Conservation (phyloP, 2,329 filamentous ascomycete genomes). For the Huntiella moniliformis region DNA sequence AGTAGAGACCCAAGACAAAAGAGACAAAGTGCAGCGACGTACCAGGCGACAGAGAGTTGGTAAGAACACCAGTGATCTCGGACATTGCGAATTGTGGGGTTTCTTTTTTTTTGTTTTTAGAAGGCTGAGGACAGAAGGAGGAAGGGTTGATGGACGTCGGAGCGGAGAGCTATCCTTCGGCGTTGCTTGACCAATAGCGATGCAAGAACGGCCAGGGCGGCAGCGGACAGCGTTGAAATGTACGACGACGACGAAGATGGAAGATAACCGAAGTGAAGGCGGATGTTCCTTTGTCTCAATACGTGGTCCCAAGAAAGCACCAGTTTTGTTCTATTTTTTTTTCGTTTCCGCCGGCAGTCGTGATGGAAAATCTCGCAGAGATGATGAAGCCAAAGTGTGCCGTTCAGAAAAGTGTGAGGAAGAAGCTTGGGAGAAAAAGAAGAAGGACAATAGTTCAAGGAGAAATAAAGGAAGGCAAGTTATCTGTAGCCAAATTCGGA, state of each 20-base stretch:
- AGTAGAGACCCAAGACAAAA: no score
- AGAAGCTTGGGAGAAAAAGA: no score
- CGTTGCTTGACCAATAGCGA: constrained; percentile 3
- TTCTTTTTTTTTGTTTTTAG: constrained; percentile 12
- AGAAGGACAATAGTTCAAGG: no score
- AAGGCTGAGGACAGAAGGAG: neutral
- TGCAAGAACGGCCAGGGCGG: constrained; percentile 3
- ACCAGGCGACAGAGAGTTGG: constrained; percentile 93
- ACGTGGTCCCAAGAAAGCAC: no score
- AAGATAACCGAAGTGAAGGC: no score
- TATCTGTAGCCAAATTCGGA: constrained; percentile 3
- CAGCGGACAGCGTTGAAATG: neutral
- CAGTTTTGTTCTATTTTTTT: constrained; percentile 4
- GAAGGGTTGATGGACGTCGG: constrained; percentile 4
- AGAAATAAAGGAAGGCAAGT: neutral
- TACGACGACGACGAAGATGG: no score
- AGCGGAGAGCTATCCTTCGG: constrained; percentile 4
- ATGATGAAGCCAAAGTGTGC: neutral
- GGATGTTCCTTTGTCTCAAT: no score
- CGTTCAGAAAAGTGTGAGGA: neutral
- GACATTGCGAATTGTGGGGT: constrained; percentile 43
- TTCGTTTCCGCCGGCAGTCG: neutral
- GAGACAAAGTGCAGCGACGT: constrained; percentile 21
- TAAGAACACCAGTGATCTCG: constrained; percentile 96
- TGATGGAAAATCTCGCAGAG: constrained; percentile 2